Base-by-base conservation (phyloP, 176 grass and related monocot species). In the Rhynchospora breviuscula region DNA sequence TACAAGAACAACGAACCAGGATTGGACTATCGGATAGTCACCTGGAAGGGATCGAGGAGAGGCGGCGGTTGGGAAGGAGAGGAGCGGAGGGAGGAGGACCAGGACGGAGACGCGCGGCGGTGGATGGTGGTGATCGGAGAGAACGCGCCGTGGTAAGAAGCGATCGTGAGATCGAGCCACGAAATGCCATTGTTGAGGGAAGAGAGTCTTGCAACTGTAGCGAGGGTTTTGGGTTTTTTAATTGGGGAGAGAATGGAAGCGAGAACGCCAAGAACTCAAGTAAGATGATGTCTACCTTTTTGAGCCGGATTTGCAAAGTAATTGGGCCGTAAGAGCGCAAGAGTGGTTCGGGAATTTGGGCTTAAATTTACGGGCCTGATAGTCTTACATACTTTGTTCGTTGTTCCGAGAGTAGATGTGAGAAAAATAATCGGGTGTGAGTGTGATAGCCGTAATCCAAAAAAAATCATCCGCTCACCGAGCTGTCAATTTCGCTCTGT, bases 91-190 rank as follows among this genome's bases (percentile, higher is more conserved):
- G 64, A 33, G 88, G 75, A 63, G 58, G 13, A 33, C 25, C 63
- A 23, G 72, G 62, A 22, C 81, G 88, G 53, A 83, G 25, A 47
- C 68, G 68, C 2, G 82, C 18, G 48, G 58, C 6, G 12, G 85
- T 17, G 6, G 64, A 45, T 8, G 76, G 73, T 52, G 88, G 29
- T 59, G 72, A 84, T 14, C 19, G 26, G 31, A 77, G 52, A 48
- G 84, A 87, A 48, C 85, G 63, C 63, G 66, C 81, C 8, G 89
- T 64, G 31, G 75, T 72, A 46, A 81, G 43, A 33, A 90, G 67
- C 29, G 89, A 90, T 78, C 85, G 29, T 2, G 85, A 84, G 73
- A 87, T 75, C 15, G 89, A 87, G 33, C 66, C 81, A 18, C 89
- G 89, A 40, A 81, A 90, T 57, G 89, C 89, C 89, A 90, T 90